Evolutionary conservation across 352 stramenopile genomes (phyloP), one percentile per base, ranked within the genome.

Genomic region (Plasmopara muralis): DNA sequence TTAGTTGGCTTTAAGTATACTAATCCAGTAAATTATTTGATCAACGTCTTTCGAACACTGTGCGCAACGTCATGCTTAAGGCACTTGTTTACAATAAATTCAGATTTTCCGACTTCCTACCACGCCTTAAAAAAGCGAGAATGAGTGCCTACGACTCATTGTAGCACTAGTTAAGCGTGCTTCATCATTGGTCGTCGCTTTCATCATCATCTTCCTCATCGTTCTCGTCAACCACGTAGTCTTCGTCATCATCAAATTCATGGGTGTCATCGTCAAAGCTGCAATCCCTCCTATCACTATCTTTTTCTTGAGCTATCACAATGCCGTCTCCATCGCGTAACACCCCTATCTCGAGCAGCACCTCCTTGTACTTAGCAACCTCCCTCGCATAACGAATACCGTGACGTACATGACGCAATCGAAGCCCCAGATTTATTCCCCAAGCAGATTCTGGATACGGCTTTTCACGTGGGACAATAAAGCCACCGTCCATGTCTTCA

Each of bases 341-440:
- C 6, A 77, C 62, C 6, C 69, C 64, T 6, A 85, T 48, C 25
- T 66, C 47, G 5, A 59, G 13, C 12, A 89, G 46, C 4, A 83
- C 67, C 4, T 59, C 43, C 12, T 66, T 64, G 55, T 87, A 87
- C 47, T 87, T 87, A 28, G 55, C 48, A 5, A 73, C 64, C 35
- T 92, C 78, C n/a, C 68, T 64, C 10, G 64, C 62, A 47, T 88
- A 92, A 4, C 76, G 77, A 50, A 80, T 57, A 35, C 80, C 77
- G 34, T 87, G 76, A 31, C 70, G 75, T 25, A 92, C 53, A 52
- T 89, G 80, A 25, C 81, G 72, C 46, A 89, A 43, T 2, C 78
- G 70, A 42, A 88, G 62, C 0, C 82, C 79, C 2, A 92, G 51
- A 49, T 92, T 89, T 16, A 92, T 56, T 0, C 82, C 78, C 73